Conservation (phyloP, 2,329 filamentous ascomycete species). For the Hortaea sp. region DNA sequence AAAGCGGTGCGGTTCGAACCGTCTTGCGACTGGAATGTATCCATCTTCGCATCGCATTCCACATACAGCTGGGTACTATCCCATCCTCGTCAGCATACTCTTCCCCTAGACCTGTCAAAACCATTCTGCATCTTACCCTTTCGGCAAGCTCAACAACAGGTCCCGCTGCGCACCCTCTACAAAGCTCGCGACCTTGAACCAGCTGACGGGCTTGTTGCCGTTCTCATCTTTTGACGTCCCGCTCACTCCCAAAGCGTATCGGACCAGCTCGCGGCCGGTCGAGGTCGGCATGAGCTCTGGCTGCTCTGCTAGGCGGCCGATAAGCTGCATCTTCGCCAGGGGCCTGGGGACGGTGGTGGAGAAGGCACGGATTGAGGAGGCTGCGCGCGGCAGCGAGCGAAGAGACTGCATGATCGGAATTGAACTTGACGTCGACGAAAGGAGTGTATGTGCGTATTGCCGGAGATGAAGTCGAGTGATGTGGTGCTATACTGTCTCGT, state of each 20-base stretch:
- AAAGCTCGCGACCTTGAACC: conserved; percentile 75
- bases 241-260: conserved; percentile 65
- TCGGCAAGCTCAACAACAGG: conserved; percentile 61
- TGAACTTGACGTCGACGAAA: neutral
- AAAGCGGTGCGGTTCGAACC: conserved; percentile 55
- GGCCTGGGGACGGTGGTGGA: conserved; percentile 54
- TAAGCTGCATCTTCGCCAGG: conserved; percentile 71
- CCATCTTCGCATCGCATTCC: conserved; percentile 70
- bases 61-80: conserved; percentile 66
- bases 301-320: conserved; percentile 71
- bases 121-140: conserved; percentile 57
- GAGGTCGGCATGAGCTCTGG: conserved; percentile 66
- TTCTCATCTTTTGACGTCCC: conserved; percentile 55
- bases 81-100: conserved; percentile 6
- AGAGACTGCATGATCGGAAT: conserved; percentile 35
- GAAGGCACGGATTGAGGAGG: conserved; percentile 56
- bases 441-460: neutral
- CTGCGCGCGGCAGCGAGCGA: conserved; percentile 37
- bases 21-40: conserved; percentile 56
- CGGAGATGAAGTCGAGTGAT: neutral
- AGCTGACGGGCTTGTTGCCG: conserved; percentile 63
- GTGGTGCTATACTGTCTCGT: too few species aligned
- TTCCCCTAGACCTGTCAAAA: neutral
- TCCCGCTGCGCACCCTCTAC: conserved; percentile 60
- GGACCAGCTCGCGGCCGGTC: conserved; percentile 63